Conservation (phyloP, 768 basidiomycete genomes). For the Podaxis sp. region DNA sequence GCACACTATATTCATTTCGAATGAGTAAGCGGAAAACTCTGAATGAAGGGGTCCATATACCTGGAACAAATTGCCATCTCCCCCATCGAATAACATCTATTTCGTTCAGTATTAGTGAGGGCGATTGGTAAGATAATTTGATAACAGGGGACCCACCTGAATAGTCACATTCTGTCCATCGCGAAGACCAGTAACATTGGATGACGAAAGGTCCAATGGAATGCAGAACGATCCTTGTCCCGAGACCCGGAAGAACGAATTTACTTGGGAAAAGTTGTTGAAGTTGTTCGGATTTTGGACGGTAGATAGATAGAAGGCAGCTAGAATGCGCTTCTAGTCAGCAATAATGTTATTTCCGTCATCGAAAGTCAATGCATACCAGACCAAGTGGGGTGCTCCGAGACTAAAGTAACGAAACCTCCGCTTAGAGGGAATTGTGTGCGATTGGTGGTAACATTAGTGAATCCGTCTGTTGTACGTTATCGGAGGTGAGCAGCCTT, state of each 20-base stretch:
- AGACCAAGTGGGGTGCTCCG: conserved; percentile 57
- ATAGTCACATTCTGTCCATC: conserved; percentile 75
- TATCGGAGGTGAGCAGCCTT: not conserved
- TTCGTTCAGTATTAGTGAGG: not conserved
- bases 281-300: conserved; percentile 61
- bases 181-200: conserved; percentile 40
- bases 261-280: conserved; percentile 50
- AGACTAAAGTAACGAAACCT: conserved; percentile 59
- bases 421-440: conserved; percentile 65
- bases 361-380: conserved; percentile 33
- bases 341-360: not conserved
- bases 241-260: conserved; percentile 37
- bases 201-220: conserved; percentile 53
- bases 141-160: conserved; percentile 41
- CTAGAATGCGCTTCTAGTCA: conserved; percentile 29
- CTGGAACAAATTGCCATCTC: conserved; percentile 71
- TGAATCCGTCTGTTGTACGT: conserved; percentile 55
- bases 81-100: conserved; percentile 41
- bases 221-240: conserved; percentile 64
- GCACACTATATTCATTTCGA: conserved; percentile 52
- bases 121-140: not conserved
- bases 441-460: conserved; percentile 50
- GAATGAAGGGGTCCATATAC: conserved; percentile 27
- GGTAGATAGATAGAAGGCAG: conserved; percentile 57
- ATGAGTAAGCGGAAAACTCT: conserved; percentile 18